A percentile compares a stretch with the other conserved stretches of the same genome.
phyloP scores from a whole-genome alignment of 257 asterid genomes.

The Gentiana dahurica region DNA sequence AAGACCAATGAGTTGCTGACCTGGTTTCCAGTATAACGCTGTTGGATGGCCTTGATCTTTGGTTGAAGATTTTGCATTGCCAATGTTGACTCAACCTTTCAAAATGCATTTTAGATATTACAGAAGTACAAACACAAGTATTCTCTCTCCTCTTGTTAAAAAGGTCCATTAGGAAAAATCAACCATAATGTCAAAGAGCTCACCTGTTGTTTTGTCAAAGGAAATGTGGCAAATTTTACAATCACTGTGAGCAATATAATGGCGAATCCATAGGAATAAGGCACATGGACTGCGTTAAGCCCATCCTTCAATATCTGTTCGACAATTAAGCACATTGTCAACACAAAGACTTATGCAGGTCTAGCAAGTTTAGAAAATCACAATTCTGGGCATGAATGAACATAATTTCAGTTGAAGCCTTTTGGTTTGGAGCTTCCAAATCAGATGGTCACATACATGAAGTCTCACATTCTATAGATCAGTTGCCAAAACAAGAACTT shows the following conservation, averaged over 20 bases:
- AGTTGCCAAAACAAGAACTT: no score
- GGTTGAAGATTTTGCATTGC: conserved; percentile 99
- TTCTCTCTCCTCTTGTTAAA: conserved; percentile 5
- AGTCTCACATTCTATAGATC: no score
- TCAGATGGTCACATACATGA: no score
- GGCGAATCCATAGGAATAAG: conserved; percentile 95
- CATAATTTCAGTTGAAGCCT: no score
- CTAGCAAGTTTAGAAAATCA: no score
- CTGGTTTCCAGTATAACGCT: conserved; percentile 97
- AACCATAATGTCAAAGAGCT: conserved; percentile 9
- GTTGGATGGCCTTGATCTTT: conserved; percentile 93
- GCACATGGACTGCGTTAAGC: conserved; percentile 81
- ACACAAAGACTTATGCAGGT: background rate
- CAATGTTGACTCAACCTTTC: conserved; percentile 88
- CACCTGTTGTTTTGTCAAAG: conserved; percentile 99
- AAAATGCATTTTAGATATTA: conserved; percentile 6
- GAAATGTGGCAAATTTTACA: conserved; percentile 86
- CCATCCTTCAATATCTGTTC: conserved; percentile 84
- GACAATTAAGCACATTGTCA: conserved; percentile 13
- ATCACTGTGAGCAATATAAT: conserved; percentile 81
- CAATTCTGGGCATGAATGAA: no score
- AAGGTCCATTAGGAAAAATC: background rate
- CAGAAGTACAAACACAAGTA: background rate
- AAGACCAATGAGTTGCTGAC: conserved; percentile 23
- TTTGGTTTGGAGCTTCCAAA: no score